Evolutionary conservation across 2,329 filamentous ascomycete genomes (phyloP), one percentile per base, ranked within the genome.

Genomic region (Magnaporthiopsis poae): DNA sequence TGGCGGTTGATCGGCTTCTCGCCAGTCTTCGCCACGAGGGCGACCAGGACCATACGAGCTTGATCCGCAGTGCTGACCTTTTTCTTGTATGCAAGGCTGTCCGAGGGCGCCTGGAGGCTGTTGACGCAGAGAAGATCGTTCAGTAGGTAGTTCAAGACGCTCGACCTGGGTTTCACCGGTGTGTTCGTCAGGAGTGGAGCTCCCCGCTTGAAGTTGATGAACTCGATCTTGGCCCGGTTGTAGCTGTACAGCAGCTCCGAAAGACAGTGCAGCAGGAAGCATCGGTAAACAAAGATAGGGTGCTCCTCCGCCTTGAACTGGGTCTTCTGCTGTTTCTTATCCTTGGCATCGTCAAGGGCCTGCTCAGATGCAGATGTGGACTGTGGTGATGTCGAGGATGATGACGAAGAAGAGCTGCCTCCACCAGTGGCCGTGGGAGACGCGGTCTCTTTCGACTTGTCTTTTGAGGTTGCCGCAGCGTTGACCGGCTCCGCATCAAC

Each of bases 151-250:
- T 98, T 97, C 69, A 99, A 81, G 61, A 98, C 90, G 69, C 90
- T 92, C 13, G 94, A 93, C 60, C 95, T 88, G 66, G 95, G 95
- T 77, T 98, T 98, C 21, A 96, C 93, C 5, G 95, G 95, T 1
- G 95, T 98, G 66, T 87, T 88, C 13, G 89, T 89, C 71, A 91
- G 89, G 61, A 92, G 84, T 62, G 94, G 91, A 8, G 91, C 89
- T 74, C 93, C 96, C 68, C 94, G 89, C 71, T 96, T 98, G 80
- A 97, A 99, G 76, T 97, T 98, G 80, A 99, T 97, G 75, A 99
- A 98, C 75, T 99, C 96, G 61, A 99, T 87, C 82, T 99, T 99
- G 11, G 92, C 91, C 66, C 92, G 88, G 71, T 92, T 96, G 79
- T 98, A 99, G 73, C 90, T 96, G 67, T 90, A 88, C 18, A 99